These are phyloP conservation scores for Flaveria ramosissima DNA, from an alignment of 129 eudicot species.

Conservation along the genomic window DNA sequence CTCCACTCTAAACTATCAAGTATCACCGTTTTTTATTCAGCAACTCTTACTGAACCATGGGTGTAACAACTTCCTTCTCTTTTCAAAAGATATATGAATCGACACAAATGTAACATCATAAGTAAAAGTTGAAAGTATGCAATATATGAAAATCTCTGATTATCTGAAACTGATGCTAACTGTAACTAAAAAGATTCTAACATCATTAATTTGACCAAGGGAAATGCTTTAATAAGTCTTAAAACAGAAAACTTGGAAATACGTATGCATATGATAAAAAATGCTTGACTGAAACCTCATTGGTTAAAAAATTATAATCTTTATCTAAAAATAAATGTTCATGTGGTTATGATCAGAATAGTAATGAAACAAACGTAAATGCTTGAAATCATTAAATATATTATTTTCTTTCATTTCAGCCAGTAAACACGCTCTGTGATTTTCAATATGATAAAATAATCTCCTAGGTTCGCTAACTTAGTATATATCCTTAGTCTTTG, in stretches of 20 bases:
- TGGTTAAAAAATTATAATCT: background rate
- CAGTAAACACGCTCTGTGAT: background rate
- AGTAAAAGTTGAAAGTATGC: background rate
- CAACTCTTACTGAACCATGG: background rate
- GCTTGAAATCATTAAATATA: background rate
- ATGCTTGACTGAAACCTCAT: background rate
- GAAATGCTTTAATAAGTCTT: background rate
- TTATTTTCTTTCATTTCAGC: background rate
- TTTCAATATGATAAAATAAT: background rate
- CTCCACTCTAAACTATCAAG: conserved; percentile 10
- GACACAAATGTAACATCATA: background rate
- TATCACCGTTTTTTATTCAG: conserved; percentile 12
- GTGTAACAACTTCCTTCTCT: background rate
- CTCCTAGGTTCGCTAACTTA: background rate
- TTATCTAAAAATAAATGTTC: conserved; percentile 10
- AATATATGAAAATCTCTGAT: background rate
- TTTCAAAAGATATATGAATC: background rate
- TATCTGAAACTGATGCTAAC: background rate
- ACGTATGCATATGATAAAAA: background rate
- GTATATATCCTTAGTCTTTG: background rate
- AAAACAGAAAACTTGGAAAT: background rate
- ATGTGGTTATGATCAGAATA: background rate
- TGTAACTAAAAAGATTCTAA: background rate
- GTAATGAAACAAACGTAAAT: background rate
- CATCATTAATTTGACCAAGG: conserved; percentile 10